phyloP scores from a whole-genome alignment of 164 flowering plant species.

The Stephania japonica region DNA sequence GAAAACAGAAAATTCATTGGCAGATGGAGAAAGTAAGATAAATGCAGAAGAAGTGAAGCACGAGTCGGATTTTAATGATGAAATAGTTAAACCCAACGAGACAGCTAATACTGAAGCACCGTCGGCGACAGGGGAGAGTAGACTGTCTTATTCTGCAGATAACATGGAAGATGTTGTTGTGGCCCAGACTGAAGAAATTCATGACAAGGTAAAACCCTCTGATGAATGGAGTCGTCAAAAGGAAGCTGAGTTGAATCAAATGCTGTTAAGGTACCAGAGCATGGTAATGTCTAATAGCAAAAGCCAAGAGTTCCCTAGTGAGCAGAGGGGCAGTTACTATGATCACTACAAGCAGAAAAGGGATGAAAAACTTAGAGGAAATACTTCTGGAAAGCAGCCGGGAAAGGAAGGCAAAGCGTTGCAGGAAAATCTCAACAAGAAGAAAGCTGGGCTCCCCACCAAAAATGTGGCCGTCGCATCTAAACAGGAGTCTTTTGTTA shows the following conservation, averaged over 20 bases:
- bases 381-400: constrained; percentile 44
- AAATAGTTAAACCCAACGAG: constrained; percentile 16
- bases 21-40: constrained; percentile 12
- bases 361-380: constrained; percentile 56
- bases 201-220: constrained; percentile 30
- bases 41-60: constrained; percentile 24
- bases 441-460: constrained; percentile 47
- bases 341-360: constrained; percentile 65
- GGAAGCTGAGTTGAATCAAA: constrained; percentile 69
- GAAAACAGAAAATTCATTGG: constrained; percentile 17
- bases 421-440: constrained; percentile 44
- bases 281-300: constrained; percentile 19
- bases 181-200: constrained; percentile 25
- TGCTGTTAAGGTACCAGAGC: constrained; percentile 34
- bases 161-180: constrained; percentile 18
- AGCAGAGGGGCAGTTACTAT: constrained; percentile 47
- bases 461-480: constrained; percentile 19
- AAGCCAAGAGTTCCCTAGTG: constrained; percentile 30
- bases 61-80: constrained; percentile 20
- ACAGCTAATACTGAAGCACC: constrained; percentile 22
- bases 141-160: constrained; percentile 7
- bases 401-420: constrained; percentile 55
- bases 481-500: constrained; percentile 29
- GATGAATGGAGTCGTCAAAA: constrained; percentile 72
- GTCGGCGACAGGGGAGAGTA: constrained; percentile 18